phyloP scores from a whole-genome alignment of 2,329 filamentous ascomycete genomes.

The Ophiostoma australiae region DNA sequence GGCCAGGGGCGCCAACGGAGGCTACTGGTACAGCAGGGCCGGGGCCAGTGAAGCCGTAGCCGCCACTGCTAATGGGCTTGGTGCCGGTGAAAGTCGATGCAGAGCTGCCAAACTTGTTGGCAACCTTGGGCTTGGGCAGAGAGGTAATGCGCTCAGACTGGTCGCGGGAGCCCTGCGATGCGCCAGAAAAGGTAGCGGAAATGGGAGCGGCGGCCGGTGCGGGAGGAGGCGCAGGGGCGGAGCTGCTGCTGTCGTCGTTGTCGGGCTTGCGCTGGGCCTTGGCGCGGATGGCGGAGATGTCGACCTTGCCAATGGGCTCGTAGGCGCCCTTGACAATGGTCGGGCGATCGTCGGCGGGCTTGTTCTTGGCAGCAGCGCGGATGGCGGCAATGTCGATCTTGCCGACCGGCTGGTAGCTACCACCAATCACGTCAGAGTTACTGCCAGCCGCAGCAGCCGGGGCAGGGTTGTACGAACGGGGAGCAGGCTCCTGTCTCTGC shows the following conservation, averaged over 20 bases:
- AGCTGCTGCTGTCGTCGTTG: conserved; percentile 13
- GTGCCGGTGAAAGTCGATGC: conserved; percentile 68
- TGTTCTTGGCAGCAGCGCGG: conserved; percentile 65
- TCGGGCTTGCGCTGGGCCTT: conserved; percentile 24
- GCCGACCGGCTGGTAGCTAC: conserved; percentile 86
- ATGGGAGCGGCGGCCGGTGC: not conserved
- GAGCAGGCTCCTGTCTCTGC: conserved; percentile 54
- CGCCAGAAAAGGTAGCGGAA: conserved; percentile 39
- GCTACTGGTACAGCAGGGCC: conserved; percentile 50
- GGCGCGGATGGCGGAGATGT: conserved; percentile 85
- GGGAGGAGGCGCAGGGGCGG: conserved; percentile 34
- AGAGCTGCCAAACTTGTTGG: conserved; percentile 75
- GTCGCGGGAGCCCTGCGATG: conserved; percentile 71
- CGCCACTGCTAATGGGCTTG: conserved; percentile 74
- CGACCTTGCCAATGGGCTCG: conserved; percentile 91
- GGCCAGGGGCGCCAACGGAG: conserved; percentile 74
- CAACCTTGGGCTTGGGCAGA: conserved; percentile 90
- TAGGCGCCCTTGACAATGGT: conserved; percentile 86
- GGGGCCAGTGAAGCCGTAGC: conserved; percentile 59
- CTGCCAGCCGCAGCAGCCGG: conserved; percentile 36
- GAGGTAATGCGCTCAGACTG: conserved; percentile 75
- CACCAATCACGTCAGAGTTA: conserved; percentile 65
- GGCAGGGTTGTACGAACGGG: conserved; percentile 47
- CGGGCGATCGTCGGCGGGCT: conserved; percentile 67
- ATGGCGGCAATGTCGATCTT: conserved; percentile 97